Evolutionary conservation across 352 stramenopile species (phyloP).

Genomic region (Phytophthora hibernalis): DNA sequence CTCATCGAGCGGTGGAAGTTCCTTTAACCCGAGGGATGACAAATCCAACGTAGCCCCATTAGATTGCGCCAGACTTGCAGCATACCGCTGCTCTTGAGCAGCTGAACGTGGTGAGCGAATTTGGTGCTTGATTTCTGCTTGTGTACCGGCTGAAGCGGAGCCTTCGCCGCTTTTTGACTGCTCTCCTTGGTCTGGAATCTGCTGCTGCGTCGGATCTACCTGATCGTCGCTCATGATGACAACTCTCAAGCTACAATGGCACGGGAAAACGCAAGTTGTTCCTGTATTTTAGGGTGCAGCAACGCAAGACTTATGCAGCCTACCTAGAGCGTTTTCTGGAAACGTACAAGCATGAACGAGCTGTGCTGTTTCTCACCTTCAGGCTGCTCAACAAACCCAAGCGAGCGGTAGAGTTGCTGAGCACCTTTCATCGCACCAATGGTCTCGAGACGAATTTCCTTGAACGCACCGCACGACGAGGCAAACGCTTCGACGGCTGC

Average conservation of each 20-base stretch:
- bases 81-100: constrained; percentile 29
- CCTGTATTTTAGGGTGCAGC: constrained; percentile 32
- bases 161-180: not conserved
- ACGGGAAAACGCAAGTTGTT: constrained; percentile 1
- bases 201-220: constrained; percentile 7
- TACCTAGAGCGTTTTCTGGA: constrained; percentile 47
- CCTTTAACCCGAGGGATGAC: constrained; percentile 45
- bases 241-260: not conserved
- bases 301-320: not conserved
- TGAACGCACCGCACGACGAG: constrained; percentile 28
- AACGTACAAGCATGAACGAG: constrained; percentile 66
- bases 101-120: not conserved
- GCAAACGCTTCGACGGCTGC: constrained; percentile 51
- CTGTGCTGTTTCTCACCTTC: constrained; percentile 40
- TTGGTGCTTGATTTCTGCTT: constrained; percentile 10
- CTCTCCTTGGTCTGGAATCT: constrained; percentile 1
- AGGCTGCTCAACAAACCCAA: constrained; percentile 51
- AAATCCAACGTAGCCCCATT: constrained; percentile 56
- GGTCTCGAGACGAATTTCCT: constrained; percentile 60
- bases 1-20: constrained; percentile 43
- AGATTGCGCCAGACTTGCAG: constrained; percentile 20
- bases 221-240: constrained; percentile 10
- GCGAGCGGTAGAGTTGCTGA: constrained; percentile 55
- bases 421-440: constrained; percentile 67
- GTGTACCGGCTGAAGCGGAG: not conserved